Base-by-base conservation (phyloP, 208 protist genomes). In the Trypanosoma theileri region DNA sequence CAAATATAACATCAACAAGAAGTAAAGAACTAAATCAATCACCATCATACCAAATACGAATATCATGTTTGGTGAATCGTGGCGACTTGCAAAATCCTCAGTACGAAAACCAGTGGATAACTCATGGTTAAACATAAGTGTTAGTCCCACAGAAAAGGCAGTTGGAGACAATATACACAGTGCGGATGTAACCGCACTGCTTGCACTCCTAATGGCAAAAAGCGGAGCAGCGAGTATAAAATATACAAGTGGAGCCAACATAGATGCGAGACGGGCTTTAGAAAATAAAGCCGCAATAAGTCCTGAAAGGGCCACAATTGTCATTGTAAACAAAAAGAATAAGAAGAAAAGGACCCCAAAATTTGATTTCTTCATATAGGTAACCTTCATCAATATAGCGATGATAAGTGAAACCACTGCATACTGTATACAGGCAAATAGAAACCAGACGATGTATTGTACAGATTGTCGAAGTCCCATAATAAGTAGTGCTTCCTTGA, bases 401-500 rank as follows among this genome's bases (percentile, higher is more conserved):
- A 91, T 80, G 53, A 87, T 71, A 35, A 94, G 56, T 3, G 75
- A 80, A 0, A 85, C 61, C 22, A 90, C 57, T 54, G 68, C 28
- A 66, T 76, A 81, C 75, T 91, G 71, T 12, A 88, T 66, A 16
- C 81, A 46, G 72, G 85, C 86, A 44, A 91, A 66, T 19, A 93
- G 8, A 42, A 87, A 81, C 81, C 81, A 92, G 8, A 64, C 58
- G 12, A 80, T 50, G 65, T 91, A 92, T 73, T 91, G 81, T 22
- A 82, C 73, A 4, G 54, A n/a, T 72, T 88, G 69, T 16, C 68
- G 73, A 8, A 96, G 66, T 19, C 90, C 90, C 90, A 96, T 96
- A 71, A 96, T 94, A 35, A 91, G 73, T 81, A 94, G 85, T 31
- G 82, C 81, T 71, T 96, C 84, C 8, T 86, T 80, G n/a, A 96